Conservation (phyloP, 1,284 basidiomycete species). For the Cutaneotrichosporon curvatum region DNA sequence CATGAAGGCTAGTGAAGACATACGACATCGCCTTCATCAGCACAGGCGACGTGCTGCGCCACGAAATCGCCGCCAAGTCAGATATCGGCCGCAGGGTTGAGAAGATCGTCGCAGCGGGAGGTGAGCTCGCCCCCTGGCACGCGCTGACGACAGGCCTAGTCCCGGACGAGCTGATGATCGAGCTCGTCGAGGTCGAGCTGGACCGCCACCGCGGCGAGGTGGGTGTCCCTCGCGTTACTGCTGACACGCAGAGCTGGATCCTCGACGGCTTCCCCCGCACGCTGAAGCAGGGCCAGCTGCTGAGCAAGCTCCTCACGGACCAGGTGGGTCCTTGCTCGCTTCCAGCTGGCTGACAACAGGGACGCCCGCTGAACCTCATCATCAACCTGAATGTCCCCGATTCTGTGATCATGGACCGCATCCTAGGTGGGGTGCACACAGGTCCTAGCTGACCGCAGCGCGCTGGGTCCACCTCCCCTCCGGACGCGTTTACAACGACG, state of each 20-base stretch:
- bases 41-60: conserved; percentile 45
- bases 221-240: neutral
- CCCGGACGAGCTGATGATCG: conserved; percentile 45
- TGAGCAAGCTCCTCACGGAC: conserved; percentile 54
- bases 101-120: conserved; percentile 8
- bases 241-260: conserved; percentile 59
- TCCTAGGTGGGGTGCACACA: conserved; percentile 52
- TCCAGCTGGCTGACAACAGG: conserved; percentile 55
- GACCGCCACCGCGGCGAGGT: conserved; percentile 42
- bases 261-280: conserved; percentile 96
- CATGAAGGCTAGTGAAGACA: conserved; percentile 35
- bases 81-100: conserved; percentile 5
- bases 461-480: conserved; percentile 91
- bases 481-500: conserved; percentile 87
- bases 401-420: conserved; percentile 77
- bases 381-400: conserved; percentile 90
- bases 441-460: conserved; percentile 48
- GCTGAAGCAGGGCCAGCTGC: conserved; percentile 73
- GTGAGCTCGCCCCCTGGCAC: neutral
- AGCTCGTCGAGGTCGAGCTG: conserved; percentile 42
- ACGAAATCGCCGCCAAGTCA: conserved; percentile 40
- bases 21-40: conserved; percentile 45
- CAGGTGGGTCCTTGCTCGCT: conserved; percentile 18
- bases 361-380: conserved; percentile 65
- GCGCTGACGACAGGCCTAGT: conserved; percentile 33